Evolutionary conservation across 257 asterid species (phyloP).

Genomic region (Gentiana dahurica): DNA sequence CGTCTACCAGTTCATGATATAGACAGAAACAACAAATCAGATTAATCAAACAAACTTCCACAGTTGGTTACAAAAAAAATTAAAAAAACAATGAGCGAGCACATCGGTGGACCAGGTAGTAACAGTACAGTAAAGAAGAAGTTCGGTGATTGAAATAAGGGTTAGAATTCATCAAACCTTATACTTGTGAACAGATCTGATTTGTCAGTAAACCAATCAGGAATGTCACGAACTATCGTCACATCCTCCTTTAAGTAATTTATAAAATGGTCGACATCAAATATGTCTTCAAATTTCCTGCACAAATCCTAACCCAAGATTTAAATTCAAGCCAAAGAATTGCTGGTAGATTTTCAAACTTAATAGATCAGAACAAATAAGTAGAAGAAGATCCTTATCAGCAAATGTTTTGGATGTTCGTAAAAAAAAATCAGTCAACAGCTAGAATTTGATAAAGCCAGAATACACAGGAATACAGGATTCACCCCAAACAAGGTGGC

Average conservation of each 20-base stretch:
- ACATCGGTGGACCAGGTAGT: too few species aligned
- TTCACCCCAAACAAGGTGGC: too few species aligned
- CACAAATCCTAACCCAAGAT: slow-evolving; percentile 12
- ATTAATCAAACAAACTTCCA: too few species aligned
- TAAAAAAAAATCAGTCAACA: too few species aligned
- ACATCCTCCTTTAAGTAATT: slow-evolving; percentile 90
- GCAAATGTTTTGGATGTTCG: neutral
- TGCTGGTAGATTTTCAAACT: neutral
- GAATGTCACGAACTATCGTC: slow-evolving; percentile 85
- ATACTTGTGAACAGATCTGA: slow-evolving; percentile 88
- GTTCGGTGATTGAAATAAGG: slow-evolving; percentile 1
- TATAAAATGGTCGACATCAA: slow-evolving; percentile 93
- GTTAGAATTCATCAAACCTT: slow-evolving; percentile 33
- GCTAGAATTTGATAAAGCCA: too few species aligned
- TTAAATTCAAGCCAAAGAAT: neutral
- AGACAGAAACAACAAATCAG: slow-evolving; percentile 7
- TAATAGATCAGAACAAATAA: too few species aligned
- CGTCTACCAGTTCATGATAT: slow-evolving; percentile 44
- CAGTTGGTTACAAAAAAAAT: too few species aligned
- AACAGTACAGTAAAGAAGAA: neutral
- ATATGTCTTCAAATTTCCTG: slow-evolving; percentile 99
- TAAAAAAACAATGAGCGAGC: too few species aligned
- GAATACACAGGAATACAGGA: too few species aligned
- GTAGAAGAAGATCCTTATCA: too few species aligned
- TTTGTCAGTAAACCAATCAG: slow-evolving; percentile 99